These are phyloP conservation scores for Reticulascus tulasneorum DNA, from an alignment of 2,329 filamentous ascomycete genomes.

Conservation along the genomic window DNA sequence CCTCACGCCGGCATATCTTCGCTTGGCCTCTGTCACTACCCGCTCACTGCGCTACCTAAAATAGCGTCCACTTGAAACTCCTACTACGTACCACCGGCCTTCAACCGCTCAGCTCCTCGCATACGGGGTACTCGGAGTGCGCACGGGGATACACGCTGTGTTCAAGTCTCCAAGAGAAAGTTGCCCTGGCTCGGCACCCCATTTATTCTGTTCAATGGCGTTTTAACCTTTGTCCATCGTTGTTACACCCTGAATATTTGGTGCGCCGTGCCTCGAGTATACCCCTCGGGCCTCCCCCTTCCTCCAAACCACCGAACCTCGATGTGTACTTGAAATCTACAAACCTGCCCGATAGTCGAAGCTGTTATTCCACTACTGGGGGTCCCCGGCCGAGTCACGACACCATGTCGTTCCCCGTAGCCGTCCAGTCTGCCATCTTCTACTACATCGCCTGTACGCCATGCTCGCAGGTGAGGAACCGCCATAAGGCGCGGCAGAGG, in stretches of 20 bases:
- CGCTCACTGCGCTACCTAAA: no score
- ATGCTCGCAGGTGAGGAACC: constrained; percentile 68
- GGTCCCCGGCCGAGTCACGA: constrained; percentile 9
- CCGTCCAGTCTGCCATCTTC: constrained; percentile 73
- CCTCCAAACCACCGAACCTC: constrained; percentile 3
- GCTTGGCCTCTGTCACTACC: no score
- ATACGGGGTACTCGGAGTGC: no score
- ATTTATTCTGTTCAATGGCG: constrained; percentile 13
- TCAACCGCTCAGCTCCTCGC: no score
- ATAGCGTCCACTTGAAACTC: no score
- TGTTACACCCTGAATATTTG: neutral
- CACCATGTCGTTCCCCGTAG: constrained; percentile 47
- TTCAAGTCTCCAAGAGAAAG: no score
- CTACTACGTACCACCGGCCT: no score
- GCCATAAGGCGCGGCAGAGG: constrained; percentile 66
- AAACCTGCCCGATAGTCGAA: no score
- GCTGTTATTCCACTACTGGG: neutral
- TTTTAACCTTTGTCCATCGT: constrained; percentile 11
- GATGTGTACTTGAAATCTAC: constrained; percentile 7
- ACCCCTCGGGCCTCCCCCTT: neutral
- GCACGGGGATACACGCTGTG: no score
- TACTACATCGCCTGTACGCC: constrained; percentile 75
- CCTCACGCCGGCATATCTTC: no score
- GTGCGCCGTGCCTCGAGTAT: neutral
- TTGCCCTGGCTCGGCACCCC: no score